Base-by-base conservation (phyloP, 208 protist species). In the Zelonia costaricensis region DNA sequence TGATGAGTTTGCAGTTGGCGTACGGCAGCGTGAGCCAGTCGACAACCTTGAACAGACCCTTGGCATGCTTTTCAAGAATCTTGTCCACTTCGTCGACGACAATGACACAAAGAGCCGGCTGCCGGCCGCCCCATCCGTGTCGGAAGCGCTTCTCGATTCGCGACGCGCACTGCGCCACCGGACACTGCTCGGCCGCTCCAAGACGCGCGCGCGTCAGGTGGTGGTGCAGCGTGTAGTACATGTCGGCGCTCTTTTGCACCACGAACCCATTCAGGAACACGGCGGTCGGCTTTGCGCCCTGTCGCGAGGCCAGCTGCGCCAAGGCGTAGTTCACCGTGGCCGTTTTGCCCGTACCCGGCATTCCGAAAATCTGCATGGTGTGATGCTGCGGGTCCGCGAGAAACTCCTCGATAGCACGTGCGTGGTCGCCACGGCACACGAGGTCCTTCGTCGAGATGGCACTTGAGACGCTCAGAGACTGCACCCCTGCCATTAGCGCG, bases 71-170 rank as follows among this genome's bases (percentile, higher is more conserved):
- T 62, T 94, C 82, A 4, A 93, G 43, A 2, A 92, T 68, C 25
- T 94, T 93, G 76, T 96, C 91, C 0, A 93, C 85, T 58, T 96
- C 91, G 62, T 96, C 91, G n/a, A 96, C 74, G 20, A 96, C 76
- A 57, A 96, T 92, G 13, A 96, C 74, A 39, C 87, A 93, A n/a
- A 92, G 47, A 27, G 56, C 55, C 15, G 47, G 55, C 2, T 56
- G 42, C 12, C 53, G 62, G 5, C 46, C 28, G 1, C 76, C 80
- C 85, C 91, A 92, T 6, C 85, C 83, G 27, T 85, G 75, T 18
- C 83, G 71, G 59, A 96, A 92, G 40, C 73, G 81, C 46, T 86
- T 88, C 60, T 96, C 91, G 12, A 96, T 78, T 9, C 71, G 64
- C n/a, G 82, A 44, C 9, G 87, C 82, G 53, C 84, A 92, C 61